phyloP scores from a whole-genome alignment of 2,329 filamentous ascomycete genomes.

The Colletotrichum endophyticum region DNA sequence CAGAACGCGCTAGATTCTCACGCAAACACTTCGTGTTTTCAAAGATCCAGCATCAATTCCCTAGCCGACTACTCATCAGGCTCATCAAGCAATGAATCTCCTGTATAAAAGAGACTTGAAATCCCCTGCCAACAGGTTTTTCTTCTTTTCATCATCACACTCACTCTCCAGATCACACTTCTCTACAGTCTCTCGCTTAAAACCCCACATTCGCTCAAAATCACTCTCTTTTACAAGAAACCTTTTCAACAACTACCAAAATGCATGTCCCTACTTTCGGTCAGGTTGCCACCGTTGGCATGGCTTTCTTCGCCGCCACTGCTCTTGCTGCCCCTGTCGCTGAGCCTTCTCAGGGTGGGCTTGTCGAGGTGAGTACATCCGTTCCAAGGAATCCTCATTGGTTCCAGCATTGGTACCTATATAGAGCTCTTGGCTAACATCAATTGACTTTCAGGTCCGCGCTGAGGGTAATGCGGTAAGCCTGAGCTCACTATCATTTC shows the following conservation, averaged over 20 bases:
- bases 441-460: neutral
- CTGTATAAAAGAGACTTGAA: neutral
- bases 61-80: neutral
- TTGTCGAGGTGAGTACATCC: neutral
- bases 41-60: neutral
- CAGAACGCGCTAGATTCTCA: neutral
- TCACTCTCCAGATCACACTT: constrained; percentile 3
- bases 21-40: neutral
- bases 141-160: neutral
- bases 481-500: too few species aligned
- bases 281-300: constrained; percentile 15
- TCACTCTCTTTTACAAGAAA: neutral
- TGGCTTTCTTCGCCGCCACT: constrained; percentile 9
- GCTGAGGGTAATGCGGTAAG: neutral
- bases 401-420: neutral
- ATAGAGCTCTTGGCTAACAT: neutral
- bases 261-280: constrained; percentile 15
- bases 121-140: neutral
- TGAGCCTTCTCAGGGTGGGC: neutral
- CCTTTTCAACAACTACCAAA: neutral
- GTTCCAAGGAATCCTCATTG: neutral
- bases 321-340: constrained; percentile 5
- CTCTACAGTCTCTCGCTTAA: neutral
- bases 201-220: neutral
- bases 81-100: neutral